Evolutionary conservation across 1,139 yeast species (phyloP), one percentile per base, ranked within the genome.

Genomic region (Pichia sp.): DNA sequence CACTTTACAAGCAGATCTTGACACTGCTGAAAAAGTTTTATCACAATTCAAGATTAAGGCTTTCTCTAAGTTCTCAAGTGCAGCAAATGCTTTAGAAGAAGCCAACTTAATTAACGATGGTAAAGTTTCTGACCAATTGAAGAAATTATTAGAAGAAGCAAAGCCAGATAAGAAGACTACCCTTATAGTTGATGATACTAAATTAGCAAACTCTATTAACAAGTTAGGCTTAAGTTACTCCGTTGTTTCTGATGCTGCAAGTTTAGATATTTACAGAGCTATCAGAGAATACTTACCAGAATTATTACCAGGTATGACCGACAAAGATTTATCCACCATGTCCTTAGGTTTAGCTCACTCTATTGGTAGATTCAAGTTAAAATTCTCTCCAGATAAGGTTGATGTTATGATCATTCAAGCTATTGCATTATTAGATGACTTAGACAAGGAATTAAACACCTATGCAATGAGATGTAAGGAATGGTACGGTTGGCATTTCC

Each of bases 401-500:
- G 99, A 93, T 72, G 93, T 95, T 60, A 91, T 91, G 96, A 90
- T 93, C 68, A 95, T 93, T 56, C 99, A 94, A 76, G 99, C 99
- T 50, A 93, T 93, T 72, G 96, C 99, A 32, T 76, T 94, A 58
- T 79, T 93, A 65, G 99, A 93, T 65, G 96, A 94, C 68, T 81
- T 93, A 65, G 99, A 93, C 74, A 93, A 93, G 74, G 99, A 94
- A 68, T 79, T 93, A 63, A 93, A 93, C 76, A 94, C 98, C 45
- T 93, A 88, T 65, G 93, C 98, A 58, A 93, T 93, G 99, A 84
- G 99, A 75, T 81, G 83, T 67, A 91, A 91, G 75, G 99, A 93
- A 75, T 93, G 99, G 99, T 93, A 94, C 73, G 98, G 99, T 57
- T 93, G 99, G 99, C 99, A 93, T 70, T 94, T 93, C 83, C 99